Percentiles rank a stretch among this genome's conserved stretches.
phyloP scores from a whole-genome alignment of 768 basidiomycete species.

The Pluteus cervinus region DNA sequence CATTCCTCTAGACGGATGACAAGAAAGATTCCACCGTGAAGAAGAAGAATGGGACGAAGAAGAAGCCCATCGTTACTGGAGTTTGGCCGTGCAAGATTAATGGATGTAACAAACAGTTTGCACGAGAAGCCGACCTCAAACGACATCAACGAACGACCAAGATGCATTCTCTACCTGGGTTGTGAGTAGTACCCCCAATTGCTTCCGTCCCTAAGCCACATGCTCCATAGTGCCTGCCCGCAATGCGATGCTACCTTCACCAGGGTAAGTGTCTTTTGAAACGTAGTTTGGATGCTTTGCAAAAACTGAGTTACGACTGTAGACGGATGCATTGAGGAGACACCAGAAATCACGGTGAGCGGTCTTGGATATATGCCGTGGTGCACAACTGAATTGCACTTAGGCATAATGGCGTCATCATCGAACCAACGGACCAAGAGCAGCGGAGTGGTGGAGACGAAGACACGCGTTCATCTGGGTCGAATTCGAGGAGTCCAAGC shows the following conservation, averaged over 20 bases:
- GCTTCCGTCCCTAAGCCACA: no score
- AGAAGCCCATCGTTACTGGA: slow-evolving; percentile 44
- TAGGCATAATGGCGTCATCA: slow-evolving; percentile 65
- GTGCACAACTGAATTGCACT: slow-evolving; percentile 7
- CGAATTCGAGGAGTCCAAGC: slow-evolving; percentile 35
- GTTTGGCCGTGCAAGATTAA: slow-evolving; percentile 79
- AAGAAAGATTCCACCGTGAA: slow-evolving; percentile 18
- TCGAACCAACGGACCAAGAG: slow-evolving; percentile 38
- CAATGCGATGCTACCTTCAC: slow-evolving; percentile 80
- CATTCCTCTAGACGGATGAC: slow-evolving; percentile 16
- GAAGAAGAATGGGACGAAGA: slow-evolving; percentile 26
- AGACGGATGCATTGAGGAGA: slow-evolving; percentile 79
- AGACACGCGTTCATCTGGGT: slow-evolving; percentile 25
- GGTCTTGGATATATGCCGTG: not conserved
- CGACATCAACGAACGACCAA: slow-evolving; percentile 79
- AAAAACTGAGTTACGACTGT: slow-evolving; percentile 8
- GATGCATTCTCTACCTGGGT: slow-evolving; percentile 66
- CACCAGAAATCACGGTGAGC: slow-evolving; percentile 75
- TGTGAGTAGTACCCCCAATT: slow-evolving; percentile 51
- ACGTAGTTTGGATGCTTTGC: slow-evolving; percentile 1
- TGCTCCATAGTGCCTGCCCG: slow-evolving; percentile 52
- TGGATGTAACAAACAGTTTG: slow-evolving; percentile 79
- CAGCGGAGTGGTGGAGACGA: slow-evolving; percentile 23
- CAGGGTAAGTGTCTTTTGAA: slow-evolving; percentile 42
- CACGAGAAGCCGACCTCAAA: slow-evolving; percentile 77